Percentiles rank a stretch among this genome's conserved stretches.
phyloP scores from a whole-genome alignment of 441 rosid species.

The Breynia disticha region DNA sequence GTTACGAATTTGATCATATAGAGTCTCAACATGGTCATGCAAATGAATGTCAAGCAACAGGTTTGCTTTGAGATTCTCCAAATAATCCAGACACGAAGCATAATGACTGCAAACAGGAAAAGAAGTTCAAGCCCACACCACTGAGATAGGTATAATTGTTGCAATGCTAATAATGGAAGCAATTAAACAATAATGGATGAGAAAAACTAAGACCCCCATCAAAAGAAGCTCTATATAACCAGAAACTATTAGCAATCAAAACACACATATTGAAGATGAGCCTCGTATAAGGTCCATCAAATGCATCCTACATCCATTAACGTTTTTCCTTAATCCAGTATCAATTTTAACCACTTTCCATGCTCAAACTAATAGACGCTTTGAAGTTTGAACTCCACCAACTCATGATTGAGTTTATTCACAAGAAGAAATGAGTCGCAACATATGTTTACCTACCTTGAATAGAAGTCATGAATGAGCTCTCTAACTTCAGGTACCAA shows the following conservation, averaged over 20 bases:
- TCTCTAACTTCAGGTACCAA: constrained; percentile 97
- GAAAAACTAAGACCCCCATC: no score
- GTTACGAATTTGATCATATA: constrained; percentile 85
- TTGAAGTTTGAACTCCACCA: not conserved
- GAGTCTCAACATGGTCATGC: constrained; percentile 72
- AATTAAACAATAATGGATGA: not conserved
- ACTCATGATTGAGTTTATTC: not conserved
- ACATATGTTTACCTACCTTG: constrained; percentile 40
- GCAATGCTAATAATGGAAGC: no score
- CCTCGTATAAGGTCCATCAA: not conserved
- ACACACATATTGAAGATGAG: not conserved
- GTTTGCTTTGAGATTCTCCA: constrained; percentile 77
- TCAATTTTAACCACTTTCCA: not conserved
- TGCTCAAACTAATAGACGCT: not conserved
- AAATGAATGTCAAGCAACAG: constrained; percentile 85
- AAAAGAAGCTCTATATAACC: no score
- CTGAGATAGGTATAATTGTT: not conserved
- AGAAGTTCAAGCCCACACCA: not conserved
- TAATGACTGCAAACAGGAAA: constrained; percentile 53
- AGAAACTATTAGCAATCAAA: not conserved
- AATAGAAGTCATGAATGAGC: constrained; percentile 87
- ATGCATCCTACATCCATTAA: not conserved
- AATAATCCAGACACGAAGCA: constrained; percentile 86
- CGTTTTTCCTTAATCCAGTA: not conserved
- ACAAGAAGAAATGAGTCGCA: not conserved